Conservation (phyloP, 129 eudicot species). For the Saposhnikovia divaricata region DNA sequence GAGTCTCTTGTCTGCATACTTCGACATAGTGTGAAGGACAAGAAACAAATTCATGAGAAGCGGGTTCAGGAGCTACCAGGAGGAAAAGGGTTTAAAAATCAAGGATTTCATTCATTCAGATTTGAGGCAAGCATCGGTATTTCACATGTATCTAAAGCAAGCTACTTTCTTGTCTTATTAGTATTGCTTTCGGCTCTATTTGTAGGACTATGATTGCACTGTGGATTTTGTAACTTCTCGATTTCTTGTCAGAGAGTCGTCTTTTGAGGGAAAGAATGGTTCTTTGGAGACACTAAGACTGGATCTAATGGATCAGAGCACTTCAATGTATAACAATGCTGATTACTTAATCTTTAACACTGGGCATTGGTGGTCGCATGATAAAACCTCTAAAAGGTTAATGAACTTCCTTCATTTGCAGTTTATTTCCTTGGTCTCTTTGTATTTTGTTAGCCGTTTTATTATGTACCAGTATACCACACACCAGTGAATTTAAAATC, state of each 20-base stretch:
- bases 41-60: constrained; percentile 48
- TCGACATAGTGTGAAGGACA: constrained; percentile 49
- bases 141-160: background rate
- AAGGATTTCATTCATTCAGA: constrained; percentile 84
- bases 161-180: constrained; percentile 7
- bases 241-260: constrained; percentile 70
- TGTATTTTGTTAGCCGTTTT: background rate
- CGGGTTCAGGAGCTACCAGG: constrained; percentile 64
- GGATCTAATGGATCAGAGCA: constrained; percentile 82
- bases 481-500: background rate
- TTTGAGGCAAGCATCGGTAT: constrained; percentile 64
- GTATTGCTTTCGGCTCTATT: constrained; percentile 10
- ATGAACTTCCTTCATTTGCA: constrained; percentile 10
- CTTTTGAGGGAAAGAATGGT: constrained; percentile 46
- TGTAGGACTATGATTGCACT: constrained; percentile 79
- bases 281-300: constrained; percentile 66
- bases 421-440: background rate
- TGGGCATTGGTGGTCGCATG: constrained; percentile 93
- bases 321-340: constrained; percentile 78
- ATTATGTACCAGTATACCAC: background rate
- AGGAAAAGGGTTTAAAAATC: constrained; percentile 67
- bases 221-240: constrained; percentile 88
- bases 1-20: constrained; percentile 94
- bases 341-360: constrained; percentile 81
- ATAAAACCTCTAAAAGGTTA: constrained; percentile 93